Evolutionary conservation across 2,329 filamentous ascomycete species (phyloP).

Genomic region (Iodosphaeria phyllophila): DNA sequence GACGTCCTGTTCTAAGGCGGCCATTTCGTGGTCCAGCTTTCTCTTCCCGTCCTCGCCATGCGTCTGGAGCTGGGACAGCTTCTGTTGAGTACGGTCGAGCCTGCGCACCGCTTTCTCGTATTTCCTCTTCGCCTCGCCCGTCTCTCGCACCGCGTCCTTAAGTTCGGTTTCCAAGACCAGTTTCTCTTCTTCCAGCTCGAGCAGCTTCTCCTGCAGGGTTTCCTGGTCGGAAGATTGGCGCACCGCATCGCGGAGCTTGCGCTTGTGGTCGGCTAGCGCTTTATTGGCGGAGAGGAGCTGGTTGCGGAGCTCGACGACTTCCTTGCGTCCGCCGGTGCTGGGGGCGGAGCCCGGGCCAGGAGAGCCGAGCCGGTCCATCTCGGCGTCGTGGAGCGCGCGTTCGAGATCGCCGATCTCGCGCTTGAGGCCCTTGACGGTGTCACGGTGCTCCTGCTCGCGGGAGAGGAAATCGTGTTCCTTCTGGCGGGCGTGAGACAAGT

Average conservation of each 20-base stretch:
- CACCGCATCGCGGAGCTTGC: slow-evolving; percentile 30
- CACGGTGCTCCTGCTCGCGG: slow-evolving; percentile 45
- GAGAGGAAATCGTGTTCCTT: slow-evolving; percentile 47
- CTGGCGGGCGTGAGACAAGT: slow-evolving; percentile 43
- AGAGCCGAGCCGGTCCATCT: slow-evolving; percentile 15
- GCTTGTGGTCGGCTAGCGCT: slow-evolving; percentile 31
- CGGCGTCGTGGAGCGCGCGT: slow-evolving; percentile 44
- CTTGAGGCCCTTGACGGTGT: slow-evolving; percentile 42
- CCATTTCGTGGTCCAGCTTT: too few relatives aligned
- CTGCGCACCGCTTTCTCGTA: slow-evolving; percentile 23
- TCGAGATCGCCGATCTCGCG: slow-evolving; percentile 48
- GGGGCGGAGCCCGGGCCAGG: slow-evolving; percentile 29
- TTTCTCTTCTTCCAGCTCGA: slow-evolving; percentile 44
- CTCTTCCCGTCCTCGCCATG: too few relatives aligned
- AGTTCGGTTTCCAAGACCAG: slow-evolving; percentile 37
- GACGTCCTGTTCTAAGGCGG: slow-evolving; percentile 56
- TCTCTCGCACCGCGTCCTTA: slow-evolving; percentile 30
- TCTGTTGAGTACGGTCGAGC: slow-evolving; percentile 9
- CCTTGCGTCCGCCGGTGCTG: slow-evolving; percentile 33
- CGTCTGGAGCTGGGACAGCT: slow-evolving; percentile 15
- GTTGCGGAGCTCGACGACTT: slow-evolving; percentile 30
- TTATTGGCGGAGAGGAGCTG: slow-evolving; percentile 8
- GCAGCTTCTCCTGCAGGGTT: slow-evolving; percentile 42
- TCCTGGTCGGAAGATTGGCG: slow-evolving; percentile 8
- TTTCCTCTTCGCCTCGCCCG: slow-evolving; percentile 29